These are phyloP conservation scores for Penicillium crystallinum DNA, from an alignment of 495 filamentous ascomycete genomes.

Conservation along the genomic window DNA sequence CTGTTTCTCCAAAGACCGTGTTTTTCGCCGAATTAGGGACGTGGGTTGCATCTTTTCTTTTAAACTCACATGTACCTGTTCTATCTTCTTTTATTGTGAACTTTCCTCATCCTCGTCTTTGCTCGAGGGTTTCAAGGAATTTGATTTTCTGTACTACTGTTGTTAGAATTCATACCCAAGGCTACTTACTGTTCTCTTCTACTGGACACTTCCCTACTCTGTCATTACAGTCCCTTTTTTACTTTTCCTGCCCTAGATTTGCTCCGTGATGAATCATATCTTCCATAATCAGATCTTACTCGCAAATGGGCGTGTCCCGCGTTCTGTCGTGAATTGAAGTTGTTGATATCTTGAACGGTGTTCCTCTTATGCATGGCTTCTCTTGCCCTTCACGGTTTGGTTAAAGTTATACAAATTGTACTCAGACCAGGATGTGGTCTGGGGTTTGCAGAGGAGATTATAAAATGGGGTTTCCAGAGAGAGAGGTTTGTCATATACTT, in stretches of 20 bases:
- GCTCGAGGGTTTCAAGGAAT: background rate
- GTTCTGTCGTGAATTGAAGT: slow-evolving; percentile 1
- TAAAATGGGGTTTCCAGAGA: background rate
- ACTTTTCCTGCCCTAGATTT: background rate
- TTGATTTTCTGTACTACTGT: slow-evolving; percentile 7
- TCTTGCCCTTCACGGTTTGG: background rate
- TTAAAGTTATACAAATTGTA: background rate
- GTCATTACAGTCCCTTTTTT: slow-evolving; percentile 3
- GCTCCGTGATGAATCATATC: slow-evolving; percentile 5
- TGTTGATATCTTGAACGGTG: background rate
- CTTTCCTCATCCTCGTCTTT: background rate
- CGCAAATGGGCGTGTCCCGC: background rate
- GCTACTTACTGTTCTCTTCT: background rate
- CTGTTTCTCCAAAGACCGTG: background rate
- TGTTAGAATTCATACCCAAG: slow-evolving; percentile 13
- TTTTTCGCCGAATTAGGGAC: background rate
- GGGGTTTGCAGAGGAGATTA: background rate
- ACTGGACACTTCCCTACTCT: background rate
- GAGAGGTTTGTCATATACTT: background rate
- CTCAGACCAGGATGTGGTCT: background rate
- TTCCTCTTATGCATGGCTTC: too few species aligned
- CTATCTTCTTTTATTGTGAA: background rate
- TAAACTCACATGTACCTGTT: background rate
- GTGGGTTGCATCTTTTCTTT: background rate
- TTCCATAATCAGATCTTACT: slow-evolving; percentile 3